Base-by-base conservation (phyloP, 768 basidiomycete genomes). In the Rhodotorula graminis region DNA sequence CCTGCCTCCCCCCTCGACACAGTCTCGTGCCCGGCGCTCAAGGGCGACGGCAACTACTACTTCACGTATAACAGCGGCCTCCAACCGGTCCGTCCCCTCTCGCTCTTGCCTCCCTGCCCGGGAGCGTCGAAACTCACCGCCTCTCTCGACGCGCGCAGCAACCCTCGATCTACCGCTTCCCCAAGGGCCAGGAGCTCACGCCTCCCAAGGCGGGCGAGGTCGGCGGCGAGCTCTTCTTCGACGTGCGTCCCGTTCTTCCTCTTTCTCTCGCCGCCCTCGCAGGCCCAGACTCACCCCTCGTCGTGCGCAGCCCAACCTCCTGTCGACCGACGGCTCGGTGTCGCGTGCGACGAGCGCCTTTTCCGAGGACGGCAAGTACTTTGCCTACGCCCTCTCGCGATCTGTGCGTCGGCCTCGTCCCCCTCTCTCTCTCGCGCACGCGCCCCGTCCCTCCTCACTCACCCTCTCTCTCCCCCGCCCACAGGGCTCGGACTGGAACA, bases 191-290 rank as follows among this genome's bases (percentile, higher is more conserved):
- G 18, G 70, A 66, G 40, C 67, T 5, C n/a, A 44, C 19, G 37
- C 25, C 62, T 0, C 76, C 74, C 29, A 52, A 82, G 27, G 78
- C 80, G 27, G 73, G 77, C 53, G 84, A 82, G 42, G 78, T 81
- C 27, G 85, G 83, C 23, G 87, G 87, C 42, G 90, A 91, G 79
- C 83, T 91, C 8, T 92, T 90, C 81, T 92, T 92, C 77, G 89
- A 93, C 80, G 60, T 61, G 37, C 21, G 60, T 44, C 18, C 15
- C 19, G 27, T 88, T 88, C 76, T 69, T 86, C 15, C 64, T 44
- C 55, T 29, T 77, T 46, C 18, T 21, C 47, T 64, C 19, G 8
- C 33, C 33, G 62, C 47, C n/a, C 12, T 40, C 44, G 37, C 55
- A 18, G 23, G 42, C 31, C 65, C 52, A 44, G 10, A 12, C 18